These are phyloP conservation scores for Lyophyllum shimeji DNA, from an alignment of 768 basidiomycete species.

Conservation along the genomic window DNA sequence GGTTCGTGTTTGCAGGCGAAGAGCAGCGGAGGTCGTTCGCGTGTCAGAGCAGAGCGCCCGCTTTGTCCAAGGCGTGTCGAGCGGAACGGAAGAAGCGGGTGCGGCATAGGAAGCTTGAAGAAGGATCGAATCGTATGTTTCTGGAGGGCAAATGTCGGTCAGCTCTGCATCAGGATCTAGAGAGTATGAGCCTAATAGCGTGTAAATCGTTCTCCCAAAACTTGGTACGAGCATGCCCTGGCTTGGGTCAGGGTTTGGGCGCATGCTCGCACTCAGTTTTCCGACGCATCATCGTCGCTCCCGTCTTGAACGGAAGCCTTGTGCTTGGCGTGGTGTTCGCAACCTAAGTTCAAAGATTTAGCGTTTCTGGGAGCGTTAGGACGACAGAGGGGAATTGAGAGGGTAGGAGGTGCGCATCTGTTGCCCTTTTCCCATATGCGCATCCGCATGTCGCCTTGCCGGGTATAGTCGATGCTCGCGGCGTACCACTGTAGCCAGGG, in stretches of 20 bases:
- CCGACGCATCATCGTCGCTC: neutral
- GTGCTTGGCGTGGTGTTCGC: neutral
- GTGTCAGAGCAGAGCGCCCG: constrained; percentile 1
- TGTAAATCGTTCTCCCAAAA: constrained; percentile 11
- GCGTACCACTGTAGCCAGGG: constrained; percentile 24
- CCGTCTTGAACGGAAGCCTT: neutral
- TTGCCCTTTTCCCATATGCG: constrained; percentile 18
- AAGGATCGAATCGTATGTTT: constrained; percentile 12
- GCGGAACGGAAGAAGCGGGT: neutral
- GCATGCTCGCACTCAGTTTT: constrained; percentile 12
- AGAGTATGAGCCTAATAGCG: neutral
- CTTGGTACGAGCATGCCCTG: constrained; percentile 10
- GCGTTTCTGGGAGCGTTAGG: neutral
- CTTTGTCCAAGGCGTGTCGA: constrained; percentile 9
- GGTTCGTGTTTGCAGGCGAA: neutral
- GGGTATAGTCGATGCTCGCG: constrained; percentile 10
- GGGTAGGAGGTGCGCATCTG: neutral
- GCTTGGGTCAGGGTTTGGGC: neutral
- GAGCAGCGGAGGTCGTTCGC: neutral
- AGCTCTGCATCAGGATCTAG: neutral
- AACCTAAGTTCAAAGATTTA: neutral
- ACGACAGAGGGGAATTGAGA: constrained; percentile 7
- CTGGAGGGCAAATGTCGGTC: constrained; percentile 7
- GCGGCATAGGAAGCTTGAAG: neutral
- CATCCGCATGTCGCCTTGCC: constrained; percentile 14